Conservation (phyloP, 2,329 filamentous ascomycete genomes). For the Colletotrichum sp. region DNA sequence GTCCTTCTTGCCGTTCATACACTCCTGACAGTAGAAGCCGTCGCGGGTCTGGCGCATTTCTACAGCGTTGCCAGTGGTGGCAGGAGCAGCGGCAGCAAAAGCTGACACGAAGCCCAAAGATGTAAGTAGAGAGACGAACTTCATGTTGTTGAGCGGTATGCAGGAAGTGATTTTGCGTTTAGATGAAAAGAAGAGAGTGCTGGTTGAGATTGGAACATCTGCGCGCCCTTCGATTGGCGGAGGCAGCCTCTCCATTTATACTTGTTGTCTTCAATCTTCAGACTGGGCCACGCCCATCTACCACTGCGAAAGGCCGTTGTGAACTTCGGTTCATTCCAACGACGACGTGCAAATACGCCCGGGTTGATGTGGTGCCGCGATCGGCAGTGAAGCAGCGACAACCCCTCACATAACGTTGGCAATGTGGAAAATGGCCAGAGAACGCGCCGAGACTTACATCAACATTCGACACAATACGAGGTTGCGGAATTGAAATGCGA, state of each 20-base stretch:
- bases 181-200: background rate
- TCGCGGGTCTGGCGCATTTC: background rate
- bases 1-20: background rate
- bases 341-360: background rate
- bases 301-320: rapidly evolving
- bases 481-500: background rate
- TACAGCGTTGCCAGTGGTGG: background rate
- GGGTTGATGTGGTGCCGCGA: background rate
- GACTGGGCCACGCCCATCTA: background rate
- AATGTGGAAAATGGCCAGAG: background rate
- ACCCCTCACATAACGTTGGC: background rate
- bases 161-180: rapidly evolving
- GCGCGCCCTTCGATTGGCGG: background rate
- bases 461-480: background rate
- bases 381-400: background rate
- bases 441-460: background rate
- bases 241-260: background rate
- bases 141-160: background rate
- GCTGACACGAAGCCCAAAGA: background rate
- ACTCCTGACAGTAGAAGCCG: background rate
- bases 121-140: background rate
- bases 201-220: background rate
- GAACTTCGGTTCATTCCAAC: background rate
- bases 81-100: background rate
- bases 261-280: background rate